Evolutionary conservation across 2,329 filamentous ascomycete genomes (phyloP).

Genomic region (Nemania diffusa): DNA sequence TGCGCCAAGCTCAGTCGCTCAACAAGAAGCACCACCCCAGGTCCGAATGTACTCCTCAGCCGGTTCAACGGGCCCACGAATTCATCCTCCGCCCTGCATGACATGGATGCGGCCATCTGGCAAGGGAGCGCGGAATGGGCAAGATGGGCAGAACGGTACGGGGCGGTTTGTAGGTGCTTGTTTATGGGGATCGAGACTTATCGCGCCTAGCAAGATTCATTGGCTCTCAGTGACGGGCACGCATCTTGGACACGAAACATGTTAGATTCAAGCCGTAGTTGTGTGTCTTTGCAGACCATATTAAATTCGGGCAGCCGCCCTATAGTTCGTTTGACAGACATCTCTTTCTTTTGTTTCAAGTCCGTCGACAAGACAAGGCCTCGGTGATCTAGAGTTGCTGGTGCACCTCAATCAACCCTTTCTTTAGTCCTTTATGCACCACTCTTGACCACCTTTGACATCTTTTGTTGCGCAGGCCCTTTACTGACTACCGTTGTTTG

Average conservation of each 20-base stretch:
- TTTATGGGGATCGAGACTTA: constrained; percentile 41
- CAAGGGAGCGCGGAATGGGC: constrained; percentile 27
- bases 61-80: constrained; percentile 32
- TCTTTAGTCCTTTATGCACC: constrained; percentile 42
- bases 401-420: constrained; percentile 32
- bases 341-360: constrained; percentile 36
- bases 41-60: constrained; percentile 18
- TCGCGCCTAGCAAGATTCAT: constrained; percentile 42
- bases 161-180: constrained; percentile 32
- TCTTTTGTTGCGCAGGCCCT: constrained; percentile 23
- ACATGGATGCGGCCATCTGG: constrained; percentile 19
- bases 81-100: constrained; percentile 34
- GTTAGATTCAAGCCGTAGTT: constrained; percentile 13
- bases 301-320: constrained; percentile 33
- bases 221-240: constrained; percentile 41
- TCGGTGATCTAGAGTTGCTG: constrained; percentile 40
- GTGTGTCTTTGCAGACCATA: constrained; percentile 28
- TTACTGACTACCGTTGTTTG: constrained; percentile 32
- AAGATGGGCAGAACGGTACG: not conserved
- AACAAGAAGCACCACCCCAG: constrained; percentile 21
- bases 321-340: constrained; percentile 19
- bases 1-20: constrained; percentile 31
- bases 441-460: constrained; percentile 15
- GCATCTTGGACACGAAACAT: constrained; percentile 44
- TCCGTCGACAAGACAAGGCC: constrained; percentile 23